phyloP scores from a whole-genome alignment of 2,329 filamentous ascomycete genomes.

The Colletotrichum lupini region DNA sequence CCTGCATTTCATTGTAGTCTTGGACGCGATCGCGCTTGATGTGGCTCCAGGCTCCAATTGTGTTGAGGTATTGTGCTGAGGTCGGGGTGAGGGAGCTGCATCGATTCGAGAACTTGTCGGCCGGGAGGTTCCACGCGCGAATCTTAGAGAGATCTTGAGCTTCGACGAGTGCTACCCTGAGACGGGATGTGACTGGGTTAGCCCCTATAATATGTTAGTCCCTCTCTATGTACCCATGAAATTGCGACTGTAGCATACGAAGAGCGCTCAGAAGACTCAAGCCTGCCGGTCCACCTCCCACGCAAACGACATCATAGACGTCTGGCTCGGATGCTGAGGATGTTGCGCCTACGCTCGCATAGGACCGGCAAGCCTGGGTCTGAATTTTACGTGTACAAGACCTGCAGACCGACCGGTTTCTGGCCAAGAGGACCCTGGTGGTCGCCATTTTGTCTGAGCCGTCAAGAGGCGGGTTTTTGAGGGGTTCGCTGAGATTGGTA shows the following conservation, averaged over 20 bases:
- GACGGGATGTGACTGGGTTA: conserved; percentile 77
- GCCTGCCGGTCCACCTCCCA: conserved; percentile 90
- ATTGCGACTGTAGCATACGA: conserved; percentile 60
- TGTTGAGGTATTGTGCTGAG: conserved; percentile 83
- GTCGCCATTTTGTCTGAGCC: conserved; percentile 12
- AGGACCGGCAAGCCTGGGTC: conserved; percentile 44
- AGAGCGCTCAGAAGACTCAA: conserved; percentile 84
- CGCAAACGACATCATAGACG: conserved; percentile 92
- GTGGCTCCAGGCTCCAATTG: conserved; percentile 87
- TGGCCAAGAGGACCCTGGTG: conserved; percentile 38
- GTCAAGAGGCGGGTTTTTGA: background rate
- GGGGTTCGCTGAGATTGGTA: background rate
- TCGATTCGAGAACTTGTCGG: conserved; percentile 86
- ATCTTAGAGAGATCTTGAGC: conserved; percentile 83
- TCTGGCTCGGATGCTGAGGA: conserved; percentile 56
- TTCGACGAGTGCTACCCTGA: conserved; percentile 91
- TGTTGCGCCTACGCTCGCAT: conserved; percentile 24
- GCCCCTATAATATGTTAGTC: conserved; percentile 64
- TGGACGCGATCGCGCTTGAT: conserved; percentile 80
- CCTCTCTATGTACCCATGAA: background rate
- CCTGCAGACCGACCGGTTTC: conserved; percentile 55
- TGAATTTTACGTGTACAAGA: conserved; percentile 56
- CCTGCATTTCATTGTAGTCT: conserved; percentile 94
- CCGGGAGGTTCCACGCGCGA: conserved; percentile 72
- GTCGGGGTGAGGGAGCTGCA: conserved; percentile 94